Evolutionary conservation across 768 basidiomycete genomes (phyloP), one percentile per base, ranked within the genome.

Genomic region (Kwoniella newhampshirensis): DNA sequence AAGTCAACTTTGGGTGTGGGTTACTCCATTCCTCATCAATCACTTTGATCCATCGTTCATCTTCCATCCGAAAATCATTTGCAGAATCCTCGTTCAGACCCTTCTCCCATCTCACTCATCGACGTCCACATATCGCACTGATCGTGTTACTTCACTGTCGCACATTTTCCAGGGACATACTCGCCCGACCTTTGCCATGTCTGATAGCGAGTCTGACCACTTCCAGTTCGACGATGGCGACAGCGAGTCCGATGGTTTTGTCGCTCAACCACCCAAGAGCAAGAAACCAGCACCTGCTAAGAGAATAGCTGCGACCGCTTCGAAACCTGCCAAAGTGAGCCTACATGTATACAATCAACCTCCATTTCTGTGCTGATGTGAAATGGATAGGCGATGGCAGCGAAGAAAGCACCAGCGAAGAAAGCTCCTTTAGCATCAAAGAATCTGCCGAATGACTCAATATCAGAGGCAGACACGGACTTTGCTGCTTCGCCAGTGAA

Each of bases 371-470:
- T 17, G 40, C 51, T 59, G 49, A 42, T 37, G 32, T 28, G 51
- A 59, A 21, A 27, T 32, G 4, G 15, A 27, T n/a, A 67, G 68
- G 58, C 54, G 18, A 54, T 65, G 23, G 58, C 68, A 2, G 59
- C 51, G 8, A 70, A 70, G 57, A 72, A 67, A 48, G 55, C 68
- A 18, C 21, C 60, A 23, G 44, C 57, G 7, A 60, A 59, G 51
- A 84, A 79, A 17, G 82, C 87, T 17, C 70, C 72, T 52, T 58
- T 74, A 18, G 66, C 63, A 18, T 36, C 64, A 18, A 76, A 76
- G 41, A 70, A 71, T 43, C 57, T 60, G 13, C 67, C 71, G 3
- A 73, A 73, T 45, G 67, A 73, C 44, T 69, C 69, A 4, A 66
- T 71, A 9, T 71, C 71, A 9, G 70, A 71, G 25, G 63, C 40